These are phyloP conservation scores for Boletus edulis DNA, from an alignment of 768 basidiomycete genomes.

Conservation along the genomic window DNA sequence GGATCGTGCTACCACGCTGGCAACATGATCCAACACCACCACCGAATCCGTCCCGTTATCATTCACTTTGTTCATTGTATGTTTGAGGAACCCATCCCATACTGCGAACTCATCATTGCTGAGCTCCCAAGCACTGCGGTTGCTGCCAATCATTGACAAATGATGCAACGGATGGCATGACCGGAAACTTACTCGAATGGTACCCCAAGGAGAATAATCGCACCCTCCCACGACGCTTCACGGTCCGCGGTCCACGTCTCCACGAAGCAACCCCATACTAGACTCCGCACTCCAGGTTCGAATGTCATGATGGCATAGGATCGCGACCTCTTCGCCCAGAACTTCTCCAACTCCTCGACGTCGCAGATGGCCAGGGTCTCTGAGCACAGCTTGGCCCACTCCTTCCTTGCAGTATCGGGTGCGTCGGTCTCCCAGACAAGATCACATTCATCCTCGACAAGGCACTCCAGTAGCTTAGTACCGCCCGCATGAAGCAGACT, in stretches of 20 bases:
- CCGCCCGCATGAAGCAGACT: constrained; percentile 42
- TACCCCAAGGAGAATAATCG: constrained; percentile 48
- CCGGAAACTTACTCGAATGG: constrained; percentile 59
- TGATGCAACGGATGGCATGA: background rate
- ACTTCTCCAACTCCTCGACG: constrained; percentile 43
- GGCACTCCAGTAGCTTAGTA: constrained; percentile 44
- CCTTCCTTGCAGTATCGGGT: constrained; percentile 43
- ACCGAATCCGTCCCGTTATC: constrained; percentile 58
- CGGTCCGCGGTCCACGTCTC: constrained; percentile 52
- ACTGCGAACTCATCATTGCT: constrained; percentile 48
- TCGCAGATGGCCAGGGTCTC: constrained; percentile 52
- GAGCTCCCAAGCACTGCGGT: constrained; percentile 49
- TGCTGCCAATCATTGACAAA: constrained; percentile 26
- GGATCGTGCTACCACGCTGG: constrained; percentile 42
- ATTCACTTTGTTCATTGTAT: constrained; percentile 51
- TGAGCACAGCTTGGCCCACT: constrained; percentile 62
- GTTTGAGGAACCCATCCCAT: constrained; percentile 61
- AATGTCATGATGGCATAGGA: constrained; percentile 29
- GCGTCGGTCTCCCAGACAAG: constrained; percentile 43
- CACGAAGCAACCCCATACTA: constrained; percentile 57
- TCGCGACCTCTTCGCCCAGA: constrained; percentile 42
- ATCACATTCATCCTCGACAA: constrained; percentile 47
- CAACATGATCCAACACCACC: constrained; percentile 56
- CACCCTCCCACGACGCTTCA: constrained; percentile 52
- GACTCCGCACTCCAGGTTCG: constrained; percentile 40